Conservation (phyloP, 768 basidiomycete species). For the Gymnopilus dilepis region DNA sequence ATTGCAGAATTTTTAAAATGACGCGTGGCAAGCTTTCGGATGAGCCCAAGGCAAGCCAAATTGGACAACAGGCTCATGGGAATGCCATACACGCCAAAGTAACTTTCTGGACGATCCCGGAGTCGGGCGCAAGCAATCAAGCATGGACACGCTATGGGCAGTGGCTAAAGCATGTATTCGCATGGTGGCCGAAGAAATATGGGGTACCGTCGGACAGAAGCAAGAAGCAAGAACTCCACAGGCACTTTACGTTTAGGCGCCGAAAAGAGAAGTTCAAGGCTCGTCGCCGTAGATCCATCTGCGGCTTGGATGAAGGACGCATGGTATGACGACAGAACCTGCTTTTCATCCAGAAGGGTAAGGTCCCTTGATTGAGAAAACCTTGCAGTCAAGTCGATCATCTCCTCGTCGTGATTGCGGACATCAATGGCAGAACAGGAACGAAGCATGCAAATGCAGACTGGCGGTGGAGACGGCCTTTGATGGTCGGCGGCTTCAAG, state of each 20-base stretch:
- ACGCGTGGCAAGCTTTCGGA: not conserved
- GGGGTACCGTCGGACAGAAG: slow-evolving; percentile 1
- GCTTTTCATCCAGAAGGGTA: not conserved
- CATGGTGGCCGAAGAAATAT: slow-evolving; percentile 1
- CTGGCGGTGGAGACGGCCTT: not conserved
- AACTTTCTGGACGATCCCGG: slow-evolving; percentile 10
- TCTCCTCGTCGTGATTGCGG: not conserved
- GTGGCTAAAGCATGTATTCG: not conserved
- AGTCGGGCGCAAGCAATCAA: not conserved
- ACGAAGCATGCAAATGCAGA: not conserved
- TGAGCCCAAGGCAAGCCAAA: not conserved
- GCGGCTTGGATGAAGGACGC: not conserved
- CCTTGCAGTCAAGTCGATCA: not conserved
- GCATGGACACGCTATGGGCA: not conserved
- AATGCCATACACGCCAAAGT: slow-evolving; percentile 11
- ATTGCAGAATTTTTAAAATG: not conserved
- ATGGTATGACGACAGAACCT: not conserved
- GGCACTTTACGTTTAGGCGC: slow-evolving; percentile 4
- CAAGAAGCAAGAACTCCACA: not conserved
- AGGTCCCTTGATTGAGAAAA: not conserved
- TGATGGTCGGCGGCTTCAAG: not conserved
- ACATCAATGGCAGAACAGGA: not conserved
- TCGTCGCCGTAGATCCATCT: not conserved
- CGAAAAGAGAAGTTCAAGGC: not conserved
- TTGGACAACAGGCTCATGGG: not conserved